Percentiles rank a stretch among this genome's conserved stretches.
Conservation (phyloP, 805 yeast genomes). For the Saccharomycopsis vini region DNA sequence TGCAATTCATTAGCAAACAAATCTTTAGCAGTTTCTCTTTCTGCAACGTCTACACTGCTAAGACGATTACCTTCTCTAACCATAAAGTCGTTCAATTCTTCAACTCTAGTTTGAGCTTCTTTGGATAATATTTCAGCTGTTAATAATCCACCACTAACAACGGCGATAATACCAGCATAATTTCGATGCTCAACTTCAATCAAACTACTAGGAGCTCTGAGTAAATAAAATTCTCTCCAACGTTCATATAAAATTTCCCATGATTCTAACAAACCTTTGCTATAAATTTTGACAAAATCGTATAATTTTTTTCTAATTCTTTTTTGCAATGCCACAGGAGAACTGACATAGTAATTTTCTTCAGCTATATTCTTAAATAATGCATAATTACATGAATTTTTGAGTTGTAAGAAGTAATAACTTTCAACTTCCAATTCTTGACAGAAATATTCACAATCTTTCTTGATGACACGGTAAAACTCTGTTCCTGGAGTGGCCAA, state of each 20-base stretch:
- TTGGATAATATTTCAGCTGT: background rate
- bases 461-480: conserved; percentile 8
- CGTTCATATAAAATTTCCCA: conserved; percentile 30
- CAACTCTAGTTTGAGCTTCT: background rate
- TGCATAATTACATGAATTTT: conserved; percentile 22
- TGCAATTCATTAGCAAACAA: conserved; percentile 58
- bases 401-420: background rate
- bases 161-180: conserved; percentile 65
- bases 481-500: conserved; percentile 15
- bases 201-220: background rate
- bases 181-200: conserved; percentile 29
- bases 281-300: conserved; percentile 22
- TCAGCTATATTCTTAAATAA: conserved; percentile 38
- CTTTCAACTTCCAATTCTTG: conserved; percentile 4
- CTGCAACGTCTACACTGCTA: conserved; percentile 38
- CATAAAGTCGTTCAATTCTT: conserved; percentile 28
- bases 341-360: conserved; percentile 54
- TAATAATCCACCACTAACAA: conserved; percentile 47
- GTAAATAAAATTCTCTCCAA: conserved; percentile 16
- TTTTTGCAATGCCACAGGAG: conserved; percentile 57
- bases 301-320: conserved; percentile 38
- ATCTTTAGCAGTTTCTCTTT: conserved; percentile 63
- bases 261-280: conserved; percentile 25
- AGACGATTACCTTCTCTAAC: conserved; percentile 37
- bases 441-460: conserved; percentile 1